Conservation (phyloP, 208 protist species). For the Leishmania gerbilli region DNA sequence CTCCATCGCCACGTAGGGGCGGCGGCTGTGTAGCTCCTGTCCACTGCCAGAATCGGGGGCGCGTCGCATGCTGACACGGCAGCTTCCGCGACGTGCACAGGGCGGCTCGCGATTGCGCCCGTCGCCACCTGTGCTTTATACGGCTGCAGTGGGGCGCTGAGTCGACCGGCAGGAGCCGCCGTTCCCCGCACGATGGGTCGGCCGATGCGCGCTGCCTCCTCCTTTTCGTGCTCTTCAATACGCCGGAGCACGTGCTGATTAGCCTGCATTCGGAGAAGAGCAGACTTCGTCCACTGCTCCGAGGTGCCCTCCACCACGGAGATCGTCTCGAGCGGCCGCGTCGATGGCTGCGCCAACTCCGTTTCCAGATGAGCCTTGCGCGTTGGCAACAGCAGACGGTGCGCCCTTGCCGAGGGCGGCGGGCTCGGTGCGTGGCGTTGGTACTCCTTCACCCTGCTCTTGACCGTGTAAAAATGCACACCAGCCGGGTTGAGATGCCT, state of each 20-base stretch:
- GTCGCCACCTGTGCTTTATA: neutral
- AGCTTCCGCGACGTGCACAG: neutral
- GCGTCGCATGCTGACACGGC: neutral
- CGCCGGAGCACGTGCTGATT: constrained; percentile 21
- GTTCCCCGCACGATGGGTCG: neutral
- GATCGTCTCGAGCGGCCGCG: neutral
- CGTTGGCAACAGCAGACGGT: neutral
- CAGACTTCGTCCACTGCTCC: constrained; percentile 27
- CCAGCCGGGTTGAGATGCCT: constrained; percentile 24
- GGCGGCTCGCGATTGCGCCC: neutral
- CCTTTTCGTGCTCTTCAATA: constrained; percentile 12
- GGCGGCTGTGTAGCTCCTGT: neutral
- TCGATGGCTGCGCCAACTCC: neutral
- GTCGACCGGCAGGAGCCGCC: neutral
- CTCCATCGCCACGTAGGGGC: constrained; percentile 1
- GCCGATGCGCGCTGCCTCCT: constrained; percentile 12
- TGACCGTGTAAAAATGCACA: constrained; percentile 27
- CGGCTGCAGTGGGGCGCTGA: neutral
- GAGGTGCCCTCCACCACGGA: neutral
- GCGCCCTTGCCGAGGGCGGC: neutral
- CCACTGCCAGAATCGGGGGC: neutral
- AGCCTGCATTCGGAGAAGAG: constrained; percentile 28
- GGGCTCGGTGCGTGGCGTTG: constrained; percentile 25
- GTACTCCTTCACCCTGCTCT: constrained; percentile 12
- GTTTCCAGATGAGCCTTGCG: neutral